Evolutionary conservation across 2,329 filamentous ascomycete species (phyloP).

Genomic region (Penicillium italicum): DNA sequence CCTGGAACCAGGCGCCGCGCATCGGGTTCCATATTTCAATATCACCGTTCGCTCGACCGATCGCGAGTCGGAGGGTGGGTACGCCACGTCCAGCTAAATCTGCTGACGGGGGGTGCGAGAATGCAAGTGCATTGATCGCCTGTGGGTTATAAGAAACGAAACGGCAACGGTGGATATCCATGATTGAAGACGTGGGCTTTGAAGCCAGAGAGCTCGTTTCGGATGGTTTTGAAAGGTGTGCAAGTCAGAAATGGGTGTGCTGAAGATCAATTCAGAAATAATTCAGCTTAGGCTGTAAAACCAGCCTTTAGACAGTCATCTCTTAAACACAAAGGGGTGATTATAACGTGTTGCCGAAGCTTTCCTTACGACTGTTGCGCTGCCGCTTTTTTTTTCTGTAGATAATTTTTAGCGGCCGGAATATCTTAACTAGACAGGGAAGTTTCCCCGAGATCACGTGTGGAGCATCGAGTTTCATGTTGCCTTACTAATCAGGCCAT

Average conservation of each 20-base stretch:
- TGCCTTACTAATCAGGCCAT: slow-evolving; percentile 10
- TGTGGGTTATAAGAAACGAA: slow-evolving; percentile 91
- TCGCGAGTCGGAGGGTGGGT: slow-evolving; percentile 69
- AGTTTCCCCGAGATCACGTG: slow-evolving; percentile 6
- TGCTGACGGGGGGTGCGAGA: slow-evolving; percentile 68
- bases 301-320: slow-evolving; percentile 25
- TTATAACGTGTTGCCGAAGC: slow-evolving; percentile 17
- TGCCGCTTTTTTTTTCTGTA: slow-evolving; percentile 28
- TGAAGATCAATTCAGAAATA: slow-evolving; percentile 16
- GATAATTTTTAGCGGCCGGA: slow-evolving; percentile 31
- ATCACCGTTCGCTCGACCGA: slow-evolving; percentile 90
- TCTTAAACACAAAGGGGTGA: slow-evolving; percentile 6
- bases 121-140: slow-evolving; percentile 90
- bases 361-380: slow-evolving; percentile 19
- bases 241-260: slow-evolving; percentile 11
- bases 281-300: slow-evolving; percentile 13
- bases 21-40: slow-evolving; percentile 97
- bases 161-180: slow-evolving; percentile 96
- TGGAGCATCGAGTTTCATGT: not conserved
- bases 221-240: slow-evolving; percentile 5
- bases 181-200: slow-evolving; percentile 39
- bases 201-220: slow-evolving; percentile 18
- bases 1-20: slow-evolving; percentile 80
- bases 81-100: slow-evolving; percentile 47
- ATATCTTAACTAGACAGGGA: slow-evolving; percentile 22